Base-by-base conservation (phyloP, 345 rosid genomes). In the Eucalyptus curtisii region DNA sequence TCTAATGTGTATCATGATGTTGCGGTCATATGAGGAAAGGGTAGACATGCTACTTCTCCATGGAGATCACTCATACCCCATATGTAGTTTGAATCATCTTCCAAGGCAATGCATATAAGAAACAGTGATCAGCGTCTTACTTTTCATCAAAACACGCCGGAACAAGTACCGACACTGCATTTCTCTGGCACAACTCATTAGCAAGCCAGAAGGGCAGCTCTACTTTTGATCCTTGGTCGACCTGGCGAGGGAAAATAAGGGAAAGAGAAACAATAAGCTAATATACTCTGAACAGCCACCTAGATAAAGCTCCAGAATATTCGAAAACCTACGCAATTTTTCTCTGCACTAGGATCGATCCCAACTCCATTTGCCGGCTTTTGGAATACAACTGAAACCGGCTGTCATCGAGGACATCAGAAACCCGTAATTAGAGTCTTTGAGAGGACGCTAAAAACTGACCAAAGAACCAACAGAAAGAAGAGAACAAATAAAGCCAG, bases 121-220 rank as follows among this genome's bases (percentile, higher is more conserved):
- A 88, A 76, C 47, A 76, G 84, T 76, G 84, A 76, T 76, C 16
- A 20, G 47, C 3, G 7, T n/a, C 64, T 94, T 93, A 95, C 99
- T 94, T 94, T 86, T 94, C 95, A 87, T 96, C 94, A 89, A 95
- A 97, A 93, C 96, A 97, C 45, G 94, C 88, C 44, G 98, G 99
- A 86, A 93, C 94, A 88, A 90, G 91, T 20, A 94, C 91, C n/a
- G 96, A 88, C 31, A 91, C 93, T 85, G 95, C 96, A 91, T 97
- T 95, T 88, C 98, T 94, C 91, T 92, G 86, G 90, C 93, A 89
- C 89, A 97, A 91, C 90, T 95, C 99, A 25, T 91, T 93, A 80
- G 98, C 96, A 90, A 97, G 97, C 99, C 99, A 96, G 86, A 96
- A 93, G 27, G 96, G 99, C 49, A 96, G 86, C 94, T 96, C 99